phyloP scores from a whole-genome alignment of 331 rosid genomes.

The Dryas integrifolia region DNA sequence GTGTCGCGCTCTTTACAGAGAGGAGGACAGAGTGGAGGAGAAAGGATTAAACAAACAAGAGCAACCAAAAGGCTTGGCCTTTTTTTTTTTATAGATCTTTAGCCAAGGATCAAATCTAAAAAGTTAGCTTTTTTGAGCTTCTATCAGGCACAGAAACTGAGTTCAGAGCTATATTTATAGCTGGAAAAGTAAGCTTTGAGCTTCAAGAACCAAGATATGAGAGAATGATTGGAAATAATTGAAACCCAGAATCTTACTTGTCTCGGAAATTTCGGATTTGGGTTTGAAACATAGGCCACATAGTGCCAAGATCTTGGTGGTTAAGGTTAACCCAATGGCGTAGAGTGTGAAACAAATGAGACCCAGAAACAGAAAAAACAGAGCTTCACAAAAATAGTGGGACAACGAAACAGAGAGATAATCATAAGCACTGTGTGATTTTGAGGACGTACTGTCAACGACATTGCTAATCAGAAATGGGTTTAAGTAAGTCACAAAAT shows the following conservation, averaged over 20 bases:
- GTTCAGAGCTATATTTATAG: neutral
- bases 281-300: neutral
- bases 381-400: constrained; percentile 6
- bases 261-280: constrained; percentile 1
- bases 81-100: constrained; percentile 22
- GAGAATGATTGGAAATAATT: neutral
- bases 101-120: constrained; percentile 32
- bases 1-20: constrained; percentile 46
- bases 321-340: neutral
- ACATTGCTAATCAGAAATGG: constrained; percentile 38
- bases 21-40: constrained; percentile 31
- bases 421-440: neutral
- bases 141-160: neutral
- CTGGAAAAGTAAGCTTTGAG: neutral
- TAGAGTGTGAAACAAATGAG: neutral
- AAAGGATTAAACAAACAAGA: constrained; percentile 15
- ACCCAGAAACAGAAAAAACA: neutral
- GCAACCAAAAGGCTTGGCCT: constrained; percentile 19
- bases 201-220: neutral
- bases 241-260: neutral
- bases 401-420: constrained; percentile 5
- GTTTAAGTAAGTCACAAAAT: constrained; percentile 7
- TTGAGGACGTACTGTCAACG: constrained; percentile 28
- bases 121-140: neutral
- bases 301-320: constrained; percentile 7